Evolutionary conservation across 768 basidiomycete species (phyloP).

Genomic region (Agrocybe pediades): DNA sequence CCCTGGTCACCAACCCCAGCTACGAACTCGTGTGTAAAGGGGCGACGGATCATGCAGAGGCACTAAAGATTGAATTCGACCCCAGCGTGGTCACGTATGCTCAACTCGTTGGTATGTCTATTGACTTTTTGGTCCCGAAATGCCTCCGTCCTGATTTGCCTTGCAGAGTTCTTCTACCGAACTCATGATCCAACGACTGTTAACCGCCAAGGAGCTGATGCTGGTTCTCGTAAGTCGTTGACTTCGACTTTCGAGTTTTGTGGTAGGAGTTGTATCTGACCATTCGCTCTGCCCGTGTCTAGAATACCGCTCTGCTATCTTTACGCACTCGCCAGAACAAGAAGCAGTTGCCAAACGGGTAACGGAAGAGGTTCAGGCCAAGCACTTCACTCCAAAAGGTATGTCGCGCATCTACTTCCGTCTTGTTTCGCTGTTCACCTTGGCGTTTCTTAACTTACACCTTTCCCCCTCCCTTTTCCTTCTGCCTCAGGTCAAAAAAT

Average conservation of each 20-base stretch:
- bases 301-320: conserved; percentile 96
- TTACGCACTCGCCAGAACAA: conserved; percentile 77
- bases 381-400: conserved; percentile 75
- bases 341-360: conserved; percentile 69
- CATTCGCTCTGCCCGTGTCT: not conserved
- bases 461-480: not conserved
- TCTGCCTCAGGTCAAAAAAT: conserved; percentile 50
- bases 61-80: conserved; percentile 85
- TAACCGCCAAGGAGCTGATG: conserved; percentile 78
- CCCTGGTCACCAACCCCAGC: conserved; percentile 52
- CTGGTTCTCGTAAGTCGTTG: conserved; percentile 72
- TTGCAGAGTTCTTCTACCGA: conserved; percentile 88
- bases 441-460: not conserved
- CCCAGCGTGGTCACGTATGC: conserved; percentile 75
- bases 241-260: not conserved
- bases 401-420: not conserved
- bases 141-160: not conserved
- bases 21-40: conserved; percentile 83
- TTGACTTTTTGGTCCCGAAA: not conserved
- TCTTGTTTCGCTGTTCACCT: not conserved
- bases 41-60: conserved; percentile 86
- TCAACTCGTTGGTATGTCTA: conserved; percentile 78
- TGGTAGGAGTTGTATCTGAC: not conserved
- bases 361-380: conserved; percentile 80
- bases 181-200: conserved; percentile 90